phyloP scores from a whole-genome alignment of 805 yeast species.

The Ogataea populi-albae region DNA sequence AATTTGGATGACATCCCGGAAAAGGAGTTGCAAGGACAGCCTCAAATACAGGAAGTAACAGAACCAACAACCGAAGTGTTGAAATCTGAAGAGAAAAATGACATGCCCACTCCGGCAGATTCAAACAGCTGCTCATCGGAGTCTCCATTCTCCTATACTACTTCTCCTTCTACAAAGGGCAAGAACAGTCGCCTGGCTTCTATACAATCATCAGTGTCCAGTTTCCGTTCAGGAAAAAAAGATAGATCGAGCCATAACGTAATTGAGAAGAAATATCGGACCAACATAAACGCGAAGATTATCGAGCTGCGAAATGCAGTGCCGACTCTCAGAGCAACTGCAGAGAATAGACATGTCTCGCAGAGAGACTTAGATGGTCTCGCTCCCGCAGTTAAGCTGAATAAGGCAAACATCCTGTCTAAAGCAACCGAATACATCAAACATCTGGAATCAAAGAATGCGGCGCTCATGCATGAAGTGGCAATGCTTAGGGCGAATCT shows the following conservation, averaged over 20 bases:
- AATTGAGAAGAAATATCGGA: conserved; percentile 77
- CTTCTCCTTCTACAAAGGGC: conserved; percentile 8
- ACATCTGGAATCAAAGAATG: conserved; percentile 64
- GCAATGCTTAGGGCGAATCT: conserved; percentile 38
- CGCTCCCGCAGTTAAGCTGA: conserved; percentile 69
- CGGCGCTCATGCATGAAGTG: conserved; percentile 49
- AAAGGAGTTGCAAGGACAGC: no score
- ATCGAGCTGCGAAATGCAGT: conserved; percentile 70
- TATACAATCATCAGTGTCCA: neutral
- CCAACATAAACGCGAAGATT: conserved; percentile 72
- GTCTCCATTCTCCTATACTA: conserved; percentile 7
- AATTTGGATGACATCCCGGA: neutral
- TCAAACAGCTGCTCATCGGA: conserved; percentile 15
- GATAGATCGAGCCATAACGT: conserved; percentile 70
- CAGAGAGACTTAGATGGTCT: conserved; percentile 66
- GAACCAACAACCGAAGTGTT: neutral
- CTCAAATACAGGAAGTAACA: no score
- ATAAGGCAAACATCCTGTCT: conserved; percentile 73
- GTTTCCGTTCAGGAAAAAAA: conserved; percentile 34
- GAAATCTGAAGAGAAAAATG: conserved; percentile 4
- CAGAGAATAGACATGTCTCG: conserved; percentile 33
- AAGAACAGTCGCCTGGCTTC: neutral
- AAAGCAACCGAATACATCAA: conserved; percentile 79
- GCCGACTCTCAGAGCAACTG: conserved; percentile 67
- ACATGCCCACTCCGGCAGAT: conserved; percentile 17